Percentiles rank a stretch among this genome's conserved stretches.
Conservation (phyloP, 148 eudicot genomes). For the Agrostemma githago region DNA sequence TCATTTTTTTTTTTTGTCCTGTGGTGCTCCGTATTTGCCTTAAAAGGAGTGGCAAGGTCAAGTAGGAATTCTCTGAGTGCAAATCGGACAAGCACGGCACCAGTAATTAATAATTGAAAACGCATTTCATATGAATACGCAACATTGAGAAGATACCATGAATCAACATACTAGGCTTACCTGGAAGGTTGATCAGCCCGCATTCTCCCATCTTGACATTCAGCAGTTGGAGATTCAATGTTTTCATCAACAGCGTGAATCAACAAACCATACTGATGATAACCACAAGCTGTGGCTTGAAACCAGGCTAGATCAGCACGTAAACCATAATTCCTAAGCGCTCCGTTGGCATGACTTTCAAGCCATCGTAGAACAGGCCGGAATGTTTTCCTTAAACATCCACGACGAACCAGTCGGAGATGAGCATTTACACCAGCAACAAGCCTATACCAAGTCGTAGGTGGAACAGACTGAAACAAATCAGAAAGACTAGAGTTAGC, state of each 20-base stretch:
- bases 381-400: slow-evolving; percentile 69
- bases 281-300: slow-evolving; percentile 72
- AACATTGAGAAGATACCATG: not conserved
- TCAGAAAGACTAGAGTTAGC: slow-evolving; percentile 5
- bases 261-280: slow-evolving; percentile 79
- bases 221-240: slow-evolving; percentile 36
- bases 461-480: slow-evolving; percentile 65
- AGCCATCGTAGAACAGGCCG: slow-evolving; percentile 72
- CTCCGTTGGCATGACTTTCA: slow-evolving; percentile 86
- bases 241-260: slow-evolving; percentile 53
- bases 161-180: slow-evolving; percentile 30
- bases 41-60: not conserved
- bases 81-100: not conserved
- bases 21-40: not conserved
- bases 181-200: slow-evolving; percentile 40
- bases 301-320: slow-evolving; percentile 82
- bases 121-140: not conserved
- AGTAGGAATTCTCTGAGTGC: not conserved
- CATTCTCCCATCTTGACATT: slow-evolving; percentile 38
- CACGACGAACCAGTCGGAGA: slow-evolving; percentile 78
- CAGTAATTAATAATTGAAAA: not conserved
- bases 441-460: slow-evolving; percentile 92
- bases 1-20: not conserved
- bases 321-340: slow-evolving; percentile 52
- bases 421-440: slow-evolving; percentile 98